Conservation (phyloP, 2,329 filamentous ascomycete species). For the Sporothrix brasiliensis region DNA sequence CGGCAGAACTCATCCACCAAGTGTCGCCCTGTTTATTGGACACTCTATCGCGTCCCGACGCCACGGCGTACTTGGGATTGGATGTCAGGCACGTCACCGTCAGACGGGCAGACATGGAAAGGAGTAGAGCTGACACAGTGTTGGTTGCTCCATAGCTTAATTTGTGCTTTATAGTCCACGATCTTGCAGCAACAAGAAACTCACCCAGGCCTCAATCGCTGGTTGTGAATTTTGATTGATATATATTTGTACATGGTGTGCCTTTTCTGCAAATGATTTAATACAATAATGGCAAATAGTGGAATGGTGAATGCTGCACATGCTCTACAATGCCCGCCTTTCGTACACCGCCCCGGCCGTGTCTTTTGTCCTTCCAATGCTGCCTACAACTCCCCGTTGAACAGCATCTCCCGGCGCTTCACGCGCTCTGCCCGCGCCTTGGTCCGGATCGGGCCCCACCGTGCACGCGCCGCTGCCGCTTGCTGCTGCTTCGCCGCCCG, state of each 20-base stretch:
- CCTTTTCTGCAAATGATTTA: slow-evolving; percentile 1
- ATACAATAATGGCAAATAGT: slow-evolving; percentile 9
- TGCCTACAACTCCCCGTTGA: slow-evolving; percentile 48
- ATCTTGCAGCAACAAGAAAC: too few relatives aligned
- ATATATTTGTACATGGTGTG: slow-evolving; percentile 23
- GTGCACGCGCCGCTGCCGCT: slow-evolving; percentile 53
- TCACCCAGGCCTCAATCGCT: background rate
- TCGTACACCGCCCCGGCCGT: background rate
- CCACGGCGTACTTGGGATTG: too few relatives aligned
- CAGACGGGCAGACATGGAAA: too few relatives aligned
- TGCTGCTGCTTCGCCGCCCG: slow-evolving; percentile 50
- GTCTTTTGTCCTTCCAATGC: background rate
- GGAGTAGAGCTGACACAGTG: too few relatives aligned
- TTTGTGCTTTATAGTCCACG: too few relatives aligned
- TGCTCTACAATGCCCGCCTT: background rate
- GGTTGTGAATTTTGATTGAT: background rate
- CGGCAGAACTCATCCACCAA: too few relatives aligned
- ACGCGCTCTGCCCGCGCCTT: slow-evolving; percentile 59
- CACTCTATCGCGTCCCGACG: too few relatives aligned
- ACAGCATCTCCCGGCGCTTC: slow-evolving; percentile 57
- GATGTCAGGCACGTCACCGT: too few relatives aligned
- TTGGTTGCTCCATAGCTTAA: too few relatives aligned
- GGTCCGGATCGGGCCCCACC: slow-evolving; percentile 60
- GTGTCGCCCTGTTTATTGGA: too few relatives aligned
- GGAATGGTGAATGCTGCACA: background rate